phyloP scores from a whole-genome alignment of 2,329 filamentous ascomycete genomes.

The Neonectria coccinea region DNA sequence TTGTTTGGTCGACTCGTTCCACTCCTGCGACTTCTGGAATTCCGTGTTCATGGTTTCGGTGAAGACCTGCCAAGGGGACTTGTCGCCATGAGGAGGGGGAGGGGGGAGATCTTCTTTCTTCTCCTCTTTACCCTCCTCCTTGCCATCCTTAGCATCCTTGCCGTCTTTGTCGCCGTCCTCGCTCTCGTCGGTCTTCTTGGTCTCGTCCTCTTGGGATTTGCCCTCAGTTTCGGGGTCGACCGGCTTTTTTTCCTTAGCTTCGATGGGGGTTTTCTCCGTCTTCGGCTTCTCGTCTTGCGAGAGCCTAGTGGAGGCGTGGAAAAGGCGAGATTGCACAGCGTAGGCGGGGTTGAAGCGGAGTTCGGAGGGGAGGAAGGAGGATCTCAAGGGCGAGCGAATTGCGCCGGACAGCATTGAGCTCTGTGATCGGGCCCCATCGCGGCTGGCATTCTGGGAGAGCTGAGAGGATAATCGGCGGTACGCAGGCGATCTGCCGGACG shows the following conservation, averaged over 20 bases:
- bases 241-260: constrained; percentile 56
- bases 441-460: constrained; percentile 46
- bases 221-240: constrained; percentile 47
- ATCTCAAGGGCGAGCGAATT: constrained; percentile 56
- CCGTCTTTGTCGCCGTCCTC: constrained; percentile 50
- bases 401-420: constrained; percentile 44
- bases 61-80: constrained; percentile 99
- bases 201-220: constrained; percentile 56
- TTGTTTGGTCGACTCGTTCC: constrained; percentile 98
- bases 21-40: constrained; percentile 97
- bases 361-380: constrained; percentile 56
- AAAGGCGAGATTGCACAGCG: constrained; percentile 45
- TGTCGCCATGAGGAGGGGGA: constrained; percentile 96
- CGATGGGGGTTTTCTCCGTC: constrained; percentile 50
- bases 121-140: constrained; percentile 62
- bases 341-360: constrained; percentile 50
- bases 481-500: constrained; percentile 60
- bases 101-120: constrained; percentile 80
- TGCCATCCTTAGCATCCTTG: constrained; percentile 59
- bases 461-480: constrained; percentile 60
- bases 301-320: constrained; percentile 49
- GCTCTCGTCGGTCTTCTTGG: constrained; percentile 57
- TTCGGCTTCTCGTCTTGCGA: constrained; percentile 52
- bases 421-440: constrained; percentile 45
- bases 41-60: constrained; percentile 94